Conservation (phyloP, 139 green algal genomes). For the Closterium sp. region DNA sequence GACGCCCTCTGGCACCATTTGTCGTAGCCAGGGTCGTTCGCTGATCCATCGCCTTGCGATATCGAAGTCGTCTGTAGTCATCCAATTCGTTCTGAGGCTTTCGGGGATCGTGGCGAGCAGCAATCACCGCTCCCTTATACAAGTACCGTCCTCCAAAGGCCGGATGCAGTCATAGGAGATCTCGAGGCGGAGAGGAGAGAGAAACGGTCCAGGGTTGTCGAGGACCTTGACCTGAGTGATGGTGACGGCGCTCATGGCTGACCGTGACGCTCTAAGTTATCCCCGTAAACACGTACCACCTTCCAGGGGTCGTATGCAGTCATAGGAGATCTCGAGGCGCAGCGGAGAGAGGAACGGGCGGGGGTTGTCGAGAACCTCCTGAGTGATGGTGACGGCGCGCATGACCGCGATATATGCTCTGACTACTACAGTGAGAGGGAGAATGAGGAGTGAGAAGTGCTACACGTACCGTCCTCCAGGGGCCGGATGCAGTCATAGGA, state of each 20-base stretch:
- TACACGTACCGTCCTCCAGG: constrained; percentile 9
- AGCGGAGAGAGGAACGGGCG: constrained; percentile 74
- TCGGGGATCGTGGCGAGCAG: no score
- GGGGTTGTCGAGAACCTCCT: constrained; percentile 85
- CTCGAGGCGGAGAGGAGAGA: constrained; percentile 84
- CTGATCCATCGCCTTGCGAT: no score
- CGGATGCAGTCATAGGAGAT: constrained; percentile 92
- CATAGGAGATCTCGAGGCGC: constrained; percentile 95
- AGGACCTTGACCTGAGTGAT: constrained; percentile 80
- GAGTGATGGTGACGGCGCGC: constrained; percentile 80
- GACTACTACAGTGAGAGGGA: neutral
- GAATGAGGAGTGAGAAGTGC: no score
- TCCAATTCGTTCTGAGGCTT: no score
- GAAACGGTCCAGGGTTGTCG: constrained; percentile 81
- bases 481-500: constrained; percentile 83
- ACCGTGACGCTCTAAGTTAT: no score
- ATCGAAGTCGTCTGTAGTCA: no score
- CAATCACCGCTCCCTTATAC: no score
- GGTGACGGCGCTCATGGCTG: constrained; percentile 83
- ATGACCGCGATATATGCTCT: constrained; percentile 58
- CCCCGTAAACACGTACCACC: neutral
- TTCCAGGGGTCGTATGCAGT: constrained; percentile 63
- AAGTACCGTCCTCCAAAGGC: neutral
- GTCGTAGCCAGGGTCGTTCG: constrained; percentile 88
- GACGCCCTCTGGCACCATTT: constrained; percentile 87